A percentile compares a stretch with the other conserved stretches of the same genome.
These are phyloP conservation scores for Stagonosporopsis tanaceti DNA, from an alignment of 2,329 filamentous ascomycete genomes.

Conservation along the genomic window DNA sequence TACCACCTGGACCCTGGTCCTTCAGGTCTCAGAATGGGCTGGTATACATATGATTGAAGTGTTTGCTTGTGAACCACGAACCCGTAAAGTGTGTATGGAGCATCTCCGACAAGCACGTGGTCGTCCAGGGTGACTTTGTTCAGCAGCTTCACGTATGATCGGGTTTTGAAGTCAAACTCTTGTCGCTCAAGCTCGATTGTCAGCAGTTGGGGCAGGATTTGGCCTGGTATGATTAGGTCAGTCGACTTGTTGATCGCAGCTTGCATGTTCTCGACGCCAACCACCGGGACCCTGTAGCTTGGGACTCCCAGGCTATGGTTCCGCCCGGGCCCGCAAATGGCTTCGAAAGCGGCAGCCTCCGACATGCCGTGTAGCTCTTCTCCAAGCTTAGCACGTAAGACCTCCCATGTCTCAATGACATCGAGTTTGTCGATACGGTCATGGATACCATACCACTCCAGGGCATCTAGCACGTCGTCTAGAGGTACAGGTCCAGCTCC, in stretches of 20 bases:
- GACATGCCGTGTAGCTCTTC: constrained; percentile 59
- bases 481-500: constrained; percentile 44
- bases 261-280: constrained; percentile 51
- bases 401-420: constrained; percentile 64
- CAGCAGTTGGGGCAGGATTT: constrained; percentile 57
- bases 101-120: constrained; percentile 57
- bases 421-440: constrained; percentile 54
- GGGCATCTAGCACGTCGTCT: constrained; percentile 46
- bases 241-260: constrained; percentile 49
- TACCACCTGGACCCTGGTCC: constrained; percentile 67
- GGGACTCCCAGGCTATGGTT: constrained; percentile 44
- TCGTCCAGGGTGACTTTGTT: constrained; percentile 66
- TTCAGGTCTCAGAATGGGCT: constrained; percentile 66
- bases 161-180: constrained; percentile 60
- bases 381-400: constrained; percentile 60
- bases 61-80: constrained; percentile 67
- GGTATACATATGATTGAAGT: constrained; percentile 66
- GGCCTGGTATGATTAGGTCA: constrained; percentile 31
- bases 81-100: constrained; percentile 65
- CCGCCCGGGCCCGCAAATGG: constrained; percentile 57
- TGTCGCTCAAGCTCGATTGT: constrained; percentile 66
- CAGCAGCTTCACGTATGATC: constrained; percentile 65
- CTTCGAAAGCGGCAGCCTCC: constrained; percentile 50
- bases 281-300: constrained; percentile 47
- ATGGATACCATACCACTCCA: constrained; percentile 53